These are phyloP conservation scores for Clarireedia monteithiana DNA, from an alignment of 2,329 filamentous ascomycete genomes.

Conservation along the genomic window DNA sequence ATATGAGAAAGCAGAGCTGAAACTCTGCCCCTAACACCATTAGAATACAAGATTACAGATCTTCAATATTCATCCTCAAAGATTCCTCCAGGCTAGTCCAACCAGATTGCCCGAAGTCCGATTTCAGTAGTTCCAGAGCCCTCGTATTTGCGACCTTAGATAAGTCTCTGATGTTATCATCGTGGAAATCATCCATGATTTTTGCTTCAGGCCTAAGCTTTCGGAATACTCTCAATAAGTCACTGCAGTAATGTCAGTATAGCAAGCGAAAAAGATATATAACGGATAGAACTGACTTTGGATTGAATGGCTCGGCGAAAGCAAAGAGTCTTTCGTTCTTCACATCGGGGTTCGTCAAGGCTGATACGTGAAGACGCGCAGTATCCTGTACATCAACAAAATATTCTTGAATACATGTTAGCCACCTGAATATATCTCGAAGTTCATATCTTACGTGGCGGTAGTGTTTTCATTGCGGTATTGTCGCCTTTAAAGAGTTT, in stretches of 20 bases:
- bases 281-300: not conserved
- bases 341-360: slow-evolving; percentile 23
- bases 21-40: too few relatives aligned
- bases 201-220: slow-evolving; percentile 19
- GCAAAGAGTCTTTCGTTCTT: slow-evolving; percentile 23
- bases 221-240: slow-evolving; percentile 20
- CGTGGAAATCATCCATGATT: slow-evolving; percentile 18
- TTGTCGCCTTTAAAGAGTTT: slow-evolving; percentile 21
- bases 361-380: slow-evolving; percentile 27
- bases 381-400: slow-evolving; percentile 31
- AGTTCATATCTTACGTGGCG: not conserved
- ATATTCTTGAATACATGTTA: not conserved
- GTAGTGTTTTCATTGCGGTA: not conserved
- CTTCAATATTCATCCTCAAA: slow-evolving; percentile 4
- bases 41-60: not conserved
- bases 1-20: too few relatives aligned
- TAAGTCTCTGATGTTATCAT: slow-evolving; percentile 16
- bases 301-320: slow-evolving; percentile 21
- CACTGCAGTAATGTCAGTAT: not conserved
- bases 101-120: slow-evolving; percentile 7
- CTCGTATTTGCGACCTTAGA: slow-evolving; percentile 17
- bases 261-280: too few relatives aligned
- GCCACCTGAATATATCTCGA: not conserved
- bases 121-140: slow-evolving; percentile 15
- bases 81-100: slow-evolving; percentile 6